Base-by-base conservation (phyloP, 345 rosid genomes). In the Limnanthes douglasii region DNA sequence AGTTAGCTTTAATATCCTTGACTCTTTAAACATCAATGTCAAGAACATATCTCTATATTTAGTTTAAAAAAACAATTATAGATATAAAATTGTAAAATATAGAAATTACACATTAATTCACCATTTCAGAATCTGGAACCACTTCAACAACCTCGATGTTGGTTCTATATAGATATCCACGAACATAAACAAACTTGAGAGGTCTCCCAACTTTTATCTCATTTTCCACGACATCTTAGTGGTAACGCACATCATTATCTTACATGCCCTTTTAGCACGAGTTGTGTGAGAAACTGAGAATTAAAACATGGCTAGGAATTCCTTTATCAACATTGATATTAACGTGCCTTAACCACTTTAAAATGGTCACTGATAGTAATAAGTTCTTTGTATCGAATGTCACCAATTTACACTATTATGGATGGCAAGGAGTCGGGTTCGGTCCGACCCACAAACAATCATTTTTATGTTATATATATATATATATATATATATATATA, bases 21-120 rank as follows among this genome's bases (percentile, higher is more conserved):
- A 94, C 94, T 29, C 95, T 95, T 75, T 90, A 95, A 46, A 90
- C 98, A 54, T 90, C 98, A 30, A 90, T 90, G 57, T 90, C 98
- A 50, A 90, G 94, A 48, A 90, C 84, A 63, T 95, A 90, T 58
- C 86, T 65, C 98, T 90, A 30, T 16, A 65, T 22, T 19, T 46
- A 52, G 56, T n/a, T n/a, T n/a, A n/a, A 11, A 17, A 34, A 22
- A 28, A 22, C 34, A 0, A 28, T 34, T 8, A 16, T 5, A 18
- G 8, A 34, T n/a, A n/a, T n/a, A 29, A 44, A 14, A 33, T 8
- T 33, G 21, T 8, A 21, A 31, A 41, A 27, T 29, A 30, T 18
- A 12, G 18, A 42, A 41, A 11, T 18, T 41, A n/a, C 22, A 21
- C 14, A 22, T 2, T 36, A 36, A 28, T 33, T 45, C 63, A 90